Evolutionary conservation across 2,329 filamentous ascomycete genomes (phyloP), one percentile per base, ranked within the genome.

Genomic region (Penicillium aurantiogriseum): DNA sequence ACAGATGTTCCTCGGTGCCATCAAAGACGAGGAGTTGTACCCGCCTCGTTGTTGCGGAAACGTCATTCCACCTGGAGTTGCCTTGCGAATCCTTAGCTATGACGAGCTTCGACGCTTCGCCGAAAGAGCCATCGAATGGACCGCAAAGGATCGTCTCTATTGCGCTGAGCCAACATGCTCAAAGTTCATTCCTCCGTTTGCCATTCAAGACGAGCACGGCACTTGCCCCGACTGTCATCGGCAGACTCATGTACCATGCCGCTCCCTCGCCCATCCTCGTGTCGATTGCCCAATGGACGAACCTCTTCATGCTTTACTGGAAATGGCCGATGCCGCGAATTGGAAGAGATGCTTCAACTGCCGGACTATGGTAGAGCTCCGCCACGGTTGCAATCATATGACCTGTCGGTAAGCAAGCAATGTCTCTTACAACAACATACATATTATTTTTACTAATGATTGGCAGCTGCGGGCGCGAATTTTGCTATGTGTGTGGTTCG

Each of bases 131-230:
- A 19, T 62, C 10, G 63, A 66, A 51, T 66, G 56, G 29, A 48
- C 54, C 0, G 36, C 60, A 0, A 44, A 61, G 9, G 54, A 63
- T 19, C 58, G 57, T 21, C 17, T 67, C 3, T 67, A 67, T 44
- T 67, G 65, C 13, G 60, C 61, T 0, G 58, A 64, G 1, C 57
- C 57, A 13, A 65, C 25, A 5, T 67, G 64, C 23, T 65, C 64
- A 3, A 54, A 49, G 10, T 67, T 65, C 11, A 67, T 67, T 27
- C 63, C 59, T 2, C 58, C 53, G 1, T 58, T 53, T 5, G 29
- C 51, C 0, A 62, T 66, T 17, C 9, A 50, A 0, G 4, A 61
- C 6, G 57, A 62, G 15, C 46, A 46, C 7, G 63, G 62, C 8
- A 60, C 39, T 5, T 68, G 62, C 25, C 44, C 44, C 21, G n/a